Conservation (phyloP, 1,284 basidiomycete genomes). For the Coniferiporia sulphurascens region DNA sequence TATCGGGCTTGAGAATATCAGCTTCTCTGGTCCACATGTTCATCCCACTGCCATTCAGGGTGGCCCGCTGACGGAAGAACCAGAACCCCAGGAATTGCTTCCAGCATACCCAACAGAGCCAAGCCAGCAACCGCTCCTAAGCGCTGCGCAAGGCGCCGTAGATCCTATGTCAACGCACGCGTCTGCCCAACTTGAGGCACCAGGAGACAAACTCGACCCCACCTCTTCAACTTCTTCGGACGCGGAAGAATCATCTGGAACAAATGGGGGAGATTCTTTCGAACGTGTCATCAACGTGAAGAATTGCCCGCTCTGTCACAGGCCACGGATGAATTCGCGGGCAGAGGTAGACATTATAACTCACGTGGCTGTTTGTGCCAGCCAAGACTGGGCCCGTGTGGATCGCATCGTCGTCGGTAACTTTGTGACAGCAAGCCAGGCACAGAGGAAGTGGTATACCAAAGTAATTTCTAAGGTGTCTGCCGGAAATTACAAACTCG, state of each 20-base stretch:
- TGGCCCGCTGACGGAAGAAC: constrained; percentile 13
- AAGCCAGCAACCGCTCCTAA: constrained; percentile 38
- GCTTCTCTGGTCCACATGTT: constrained; percentile 57
- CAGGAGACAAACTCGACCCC: neutral
- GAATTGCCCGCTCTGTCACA: constrained; percentile 91
- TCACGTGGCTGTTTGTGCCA: constrained; percentile 91
- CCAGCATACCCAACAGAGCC: constrained; percentile 38
- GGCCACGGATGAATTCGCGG: constrained; percentile 78
- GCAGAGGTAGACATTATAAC: constrained; percentile 93
- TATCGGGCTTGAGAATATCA: constrained; percentile 44
- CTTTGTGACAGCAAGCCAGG: constrained; percentile 93
- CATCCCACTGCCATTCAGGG: constrained; percentile 22
- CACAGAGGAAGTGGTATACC: constrained; percentile 95
- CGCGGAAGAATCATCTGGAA: constrained; percentile 20
- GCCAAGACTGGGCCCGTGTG: constrained; percentile 86
- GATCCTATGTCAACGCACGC: constrained; percentile 16
- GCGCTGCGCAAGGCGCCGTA: constrained; percentile 18
- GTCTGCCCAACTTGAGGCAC: constrained; percentile 15
- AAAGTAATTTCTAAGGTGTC: constrained; percentile 85
- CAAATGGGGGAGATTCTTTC: constrained; percentile 41
- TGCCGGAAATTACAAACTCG: constrained; percentile 82
- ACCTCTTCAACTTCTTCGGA: constrained; percentile 25
- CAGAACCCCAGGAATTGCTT: constrained; percentile 18
- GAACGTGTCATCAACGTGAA: constrained; percentile 95
- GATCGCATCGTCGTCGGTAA: constrained; percentile 90